Percentiles rank a stretch among this genome's conserved stretches.
Evolutionary conservation across 768 basidiomycete genomes (phyloP).

Genomic region (Calvatia gigantea): DNA sequence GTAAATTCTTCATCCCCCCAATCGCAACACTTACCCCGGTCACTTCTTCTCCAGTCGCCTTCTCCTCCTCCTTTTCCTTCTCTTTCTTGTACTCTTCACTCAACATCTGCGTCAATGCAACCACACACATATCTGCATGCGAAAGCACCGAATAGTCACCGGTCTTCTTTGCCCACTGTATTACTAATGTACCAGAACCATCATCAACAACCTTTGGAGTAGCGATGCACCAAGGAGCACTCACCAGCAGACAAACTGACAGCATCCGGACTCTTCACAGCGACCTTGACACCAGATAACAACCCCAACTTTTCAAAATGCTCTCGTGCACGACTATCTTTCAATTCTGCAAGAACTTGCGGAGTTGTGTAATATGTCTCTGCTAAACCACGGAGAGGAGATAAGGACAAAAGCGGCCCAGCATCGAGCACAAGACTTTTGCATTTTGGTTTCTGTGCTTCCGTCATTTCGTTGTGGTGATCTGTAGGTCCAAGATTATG

Average conservation of each 20-base stretch:
- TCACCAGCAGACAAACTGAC: slow-evolving; percentile 62
- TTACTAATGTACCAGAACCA: slow-evolving; percentile 62
- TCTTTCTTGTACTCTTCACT: slow-evolving; percentile 49
- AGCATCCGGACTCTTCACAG: slow-evolving; percentile 67
- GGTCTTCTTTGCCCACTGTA: slow-evolving; percentile 89
- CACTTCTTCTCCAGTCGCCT: slow-evolving; percentile 20
- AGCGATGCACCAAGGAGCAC: slow-evolving; percentile 14
- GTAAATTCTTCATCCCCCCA: neutral
- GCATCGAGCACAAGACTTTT: slow-evolving; percentile 89
- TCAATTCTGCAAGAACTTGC: slow-evolving; percentile 85
- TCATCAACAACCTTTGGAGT: neutral
- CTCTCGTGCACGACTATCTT: slow-evolving; percentile 83
- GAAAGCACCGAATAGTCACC: slow-evolving; percentile 95
- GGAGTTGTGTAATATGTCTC: slow-evolving; percentile 84
- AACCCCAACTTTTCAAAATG: slow-evolving; percentile 80
- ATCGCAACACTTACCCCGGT: neutral
- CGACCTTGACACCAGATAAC: slow-evolving; percentile 70
- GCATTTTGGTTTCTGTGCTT: slow-evolving; percentile 43
- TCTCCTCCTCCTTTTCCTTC: slow-evolving; percentile 28
- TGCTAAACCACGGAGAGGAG: slow-evolving; percentile 87
- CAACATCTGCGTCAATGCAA: slow-evolving; percentile 83
- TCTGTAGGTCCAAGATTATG: neutral
- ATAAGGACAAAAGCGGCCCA: slow-evolving; percentile 85
- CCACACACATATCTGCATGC: slow-evolving; percentile 83
- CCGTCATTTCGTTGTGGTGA: slow-evolving; percentile 16